phyloP scores from a whole-genome alignment of 371 early-diverging fungal species.

The Mortierella sp. region DNA sequence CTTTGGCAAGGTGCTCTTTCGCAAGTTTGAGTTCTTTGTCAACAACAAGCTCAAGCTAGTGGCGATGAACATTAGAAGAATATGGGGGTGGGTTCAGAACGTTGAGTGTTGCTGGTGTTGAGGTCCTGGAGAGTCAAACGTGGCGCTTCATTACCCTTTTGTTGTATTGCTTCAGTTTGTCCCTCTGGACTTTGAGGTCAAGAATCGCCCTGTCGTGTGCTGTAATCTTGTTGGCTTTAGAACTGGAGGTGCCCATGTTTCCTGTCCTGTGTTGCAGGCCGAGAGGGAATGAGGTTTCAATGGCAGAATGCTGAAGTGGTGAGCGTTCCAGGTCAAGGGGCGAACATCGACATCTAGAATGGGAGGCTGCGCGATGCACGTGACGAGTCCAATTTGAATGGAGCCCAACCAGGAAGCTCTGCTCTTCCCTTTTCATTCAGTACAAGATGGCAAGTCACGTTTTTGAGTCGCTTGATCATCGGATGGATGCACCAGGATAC shows the following conservation, averaged over 20 bases:
- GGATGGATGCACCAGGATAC: constrained; percentile 12
- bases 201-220: constrained; percentile 92
- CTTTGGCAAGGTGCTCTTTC: constrained; percentile 66
- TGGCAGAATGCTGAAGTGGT: background rate
- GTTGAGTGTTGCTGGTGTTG: no score
- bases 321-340: no score
- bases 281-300: background rate
- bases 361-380: no score
- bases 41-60: constrained; percentile 71
- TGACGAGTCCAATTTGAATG: no score
- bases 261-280: background rate
- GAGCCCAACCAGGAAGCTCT: no score
- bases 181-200: constrained; percentile 94
- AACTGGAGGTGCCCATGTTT: constrained; percentile 31
- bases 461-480: background rate
- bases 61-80: background rate
- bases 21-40: constrained; percentile 76
- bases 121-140: no score
- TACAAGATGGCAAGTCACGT: constrained; percentile 52
- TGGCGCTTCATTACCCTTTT: constrained; percentile 79
- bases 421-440: constrained; percentile 48
- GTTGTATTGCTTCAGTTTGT: constrained; percentile 91
- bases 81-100: no score
- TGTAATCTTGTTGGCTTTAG: constrained; percentile 68
- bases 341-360: no score